These are phyloP conservation scores for Angomonas deanei DNA, from an alignment of 208 protist genomes.

Conservation along the genomic window DNA sequence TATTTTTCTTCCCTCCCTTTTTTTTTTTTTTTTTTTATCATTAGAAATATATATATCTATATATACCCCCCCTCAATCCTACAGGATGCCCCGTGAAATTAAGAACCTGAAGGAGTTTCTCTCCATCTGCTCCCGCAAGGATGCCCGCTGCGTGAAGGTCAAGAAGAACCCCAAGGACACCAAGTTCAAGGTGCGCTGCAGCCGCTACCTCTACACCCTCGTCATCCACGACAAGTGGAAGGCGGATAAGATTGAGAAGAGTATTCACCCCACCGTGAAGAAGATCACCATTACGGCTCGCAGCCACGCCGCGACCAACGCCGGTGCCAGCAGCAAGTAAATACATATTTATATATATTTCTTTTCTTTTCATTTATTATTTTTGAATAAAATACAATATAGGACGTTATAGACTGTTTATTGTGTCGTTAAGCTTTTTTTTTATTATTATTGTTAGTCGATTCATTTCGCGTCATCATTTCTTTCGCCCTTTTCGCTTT, in stretches of 20 bases:
- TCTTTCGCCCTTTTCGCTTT: not conserved
- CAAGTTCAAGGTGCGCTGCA: constrained; percentile 94
- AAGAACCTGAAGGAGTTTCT: constrained; percentile 93
- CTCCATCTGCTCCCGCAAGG: constrained; percentile 89
- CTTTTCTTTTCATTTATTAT: constrained; percentile 24
- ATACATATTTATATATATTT: constrained; percentile 4
- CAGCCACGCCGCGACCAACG: constrained; percentile 81
- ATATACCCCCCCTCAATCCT: constrained; percentile 1
- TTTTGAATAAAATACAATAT: not conserved
- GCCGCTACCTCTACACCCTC: constrained; percentile 90
- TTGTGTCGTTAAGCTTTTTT: not conserved
- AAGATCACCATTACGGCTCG: constrained; percentile 84
- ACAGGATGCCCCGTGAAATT: constrained; percentile 85
- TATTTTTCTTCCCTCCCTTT: not conserved
- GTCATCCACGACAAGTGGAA: constrained; percentile 90
- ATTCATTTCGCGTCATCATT: not conserved
- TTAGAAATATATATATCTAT: not conserved
- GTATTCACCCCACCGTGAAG: constrained; percentile 87
- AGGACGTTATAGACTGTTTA: not conserved
- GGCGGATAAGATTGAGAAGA: constrained; percentile 88
- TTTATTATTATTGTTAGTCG: not conserved
- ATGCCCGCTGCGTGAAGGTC: constrained; percentile 90
- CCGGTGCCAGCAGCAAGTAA: constrained; percentile 28
- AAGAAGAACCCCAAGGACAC: constrained; percentile 85
- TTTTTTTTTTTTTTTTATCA: not conserved